Evolutionary conservation across 768 basidiomycete species (phyloP), one percentile per base, ranked within the genome.

Genomic region (Phylloporus sp.): DNA sequence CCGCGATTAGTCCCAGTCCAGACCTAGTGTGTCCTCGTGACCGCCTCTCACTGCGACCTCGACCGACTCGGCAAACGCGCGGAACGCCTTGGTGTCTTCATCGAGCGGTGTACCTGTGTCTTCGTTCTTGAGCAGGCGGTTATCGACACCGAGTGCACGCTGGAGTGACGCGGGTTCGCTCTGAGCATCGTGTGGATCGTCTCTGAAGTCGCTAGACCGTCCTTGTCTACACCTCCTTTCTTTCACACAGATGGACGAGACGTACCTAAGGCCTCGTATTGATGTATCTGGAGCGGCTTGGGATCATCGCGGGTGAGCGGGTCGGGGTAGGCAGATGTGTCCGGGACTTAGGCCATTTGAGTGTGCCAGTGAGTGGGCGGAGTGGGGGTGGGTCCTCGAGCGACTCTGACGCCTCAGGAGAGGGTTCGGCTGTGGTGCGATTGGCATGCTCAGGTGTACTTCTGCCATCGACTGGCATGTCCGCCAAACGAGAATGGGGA

Each of bases 261-360:
- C 44, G 4, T 6, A 88, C 90, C 89, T 53, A 92, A 88, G 0
- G 87, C 81, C 65, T 91, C 88, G 63, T 91, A 91, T 50, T 93
- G 88, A 35, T 64, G 73, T 0, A 83, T 66, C 51, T 86, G 82
- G 0, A 95, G 72, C 0, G 82, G 76, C 66, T 92, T 91, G 0
- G 91, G 92, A 62, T 94, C 91, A 60, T 95, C 86, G 6, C 86
- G 76, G 59, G 86, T 85, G 42, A 95, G 76, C 1, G 92, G 92
- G 66, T 95, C 91, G 0, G 84, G 85, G 64, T 83, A 91, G 3
- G 87, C 81, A 0, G 85, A 83, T 59, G 82, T 80, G 27, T 93
- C 91, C 2, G 88, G 88, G 40, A 91, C 80, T 61, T 91, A 91
- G 0, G 92, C 91, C 92, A 95, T 24, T 80, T 80, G 32, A 95